phyloP scores from a whole-genome alignment of 768 basidiomycete genomes.

The Suillus discolor region DNA sequence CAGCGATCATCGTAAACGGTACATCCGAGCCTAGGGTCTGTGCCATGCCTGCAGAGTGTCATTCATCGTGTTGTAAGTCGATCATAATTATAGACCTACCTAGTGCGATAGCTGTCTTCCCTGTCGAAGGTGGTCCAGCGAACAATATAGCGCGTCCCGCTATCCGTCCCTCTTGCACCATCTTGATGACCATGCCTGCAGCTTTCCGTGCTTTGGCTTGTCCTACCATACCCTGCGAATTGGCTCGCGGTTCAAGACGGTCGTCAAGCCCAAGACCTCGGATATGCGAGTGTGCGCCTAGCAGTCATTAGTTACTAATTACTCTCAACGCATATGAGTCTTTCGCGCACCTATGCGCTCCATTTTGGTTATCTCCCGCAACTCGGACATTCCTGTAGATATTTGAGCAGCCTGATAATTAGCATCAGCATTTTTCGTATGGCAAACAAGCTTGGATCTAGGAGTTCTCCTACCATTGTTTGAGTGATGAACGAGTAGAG shows the following conservation, averaged over 20 bases:
- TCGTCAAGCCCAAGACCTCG: slow-evolving; percentile 94
- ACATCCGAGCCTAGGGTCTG: slow-evolving; percentile 93
- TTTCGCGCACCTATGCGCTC: slow-evolving; percentile 76
- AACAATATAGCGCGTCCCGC: slow-evolving; percentile 96
- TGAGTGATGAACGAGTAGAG: slow-evolving; percentile 16
- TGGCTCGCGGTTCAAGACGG: slow-evolving; percentile 83
- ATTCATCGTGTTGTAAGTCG: not conserved
- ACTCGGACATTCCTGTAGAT: slow-evolving; percentile 72
- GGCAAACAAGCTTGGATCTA: not conserved
- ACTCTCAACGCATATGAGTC: not conserved
- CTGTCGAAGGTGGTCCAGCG: slow-evolving; percentile 95
- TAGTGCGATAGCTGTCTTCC: slow-evolving; percentile 97
- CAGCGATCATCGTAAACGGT: slow-evolving; percentile 97
- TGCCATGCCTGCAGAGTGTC: slow-evolving; percentile 74
- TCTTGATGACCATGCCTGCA: slow-evolving; percentile 95
- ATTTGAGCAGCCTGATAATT: slow-evolving; percentile 65
- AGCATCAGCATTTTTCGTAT: slow-evolving; percentile 13
- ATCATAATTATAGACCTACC: slow-evolving; percentile 50
- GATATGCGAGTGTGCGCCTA: slow-evolving; percentile 93
- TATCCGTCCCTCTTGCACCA: slow-evolving; percentile 96
- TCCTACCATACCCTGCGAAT: slow-evolving; percentile 96
- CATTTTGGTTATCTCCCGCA: slow-evolving; percentile 90
- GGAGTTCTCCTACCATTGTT: slow-evolving; percentile 28
- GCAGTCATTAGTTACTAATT: slow-evolving; percentile 10
- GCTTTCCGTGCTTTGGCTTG: slow-evolving; percentile 96